Base-by-base conservation (phyloP, 1,139 yeast genomes). In the Yamadazyma spencermartinsiae region DNA sequence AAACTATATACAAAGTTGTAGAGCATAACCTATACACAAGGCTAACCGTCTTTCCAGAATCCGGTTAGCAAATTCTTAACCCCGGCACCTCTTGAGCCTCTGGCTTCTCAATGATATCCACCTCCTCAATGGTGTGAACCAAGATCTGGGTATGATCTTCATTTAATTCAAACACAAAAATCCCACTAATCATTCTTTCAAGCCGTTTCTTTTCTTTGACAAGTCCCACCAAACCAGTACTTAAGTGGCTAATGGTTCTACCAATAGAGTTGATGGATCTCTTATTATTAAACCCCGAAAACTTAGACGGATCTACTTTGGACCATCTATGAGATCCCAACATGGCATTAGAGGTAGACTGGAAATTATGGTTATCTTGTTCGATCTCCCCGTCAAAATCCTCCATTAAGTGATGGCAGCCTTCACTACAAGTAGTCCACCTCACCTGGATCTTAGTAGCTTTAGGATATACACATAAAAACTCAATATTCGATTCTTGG, bases 51-150 rank as follows among this genome's bases (percentile, higher is more conserved):
- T 9, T 26, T 13, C 29, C 29, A 14, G 29, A 26, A 26, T 13
- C 29, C 16, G 29, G 8, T 43, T 35, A 64, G 47, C 71, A 65
- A 16, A 64, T 56, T 36, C 67, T 46, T 37, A 67, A 54, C 24
- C 54, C 61, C 2, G 56, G 55, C 10, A 60, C 56, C 27, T 54
- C 58, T 40, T 63, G 62, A 17, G 64, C 50, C 35, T 66, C 70
- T 3, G 58, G 55, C 37, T 60, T 56, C 45, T 81, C 85, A 36
- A 82, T 63, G 44, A 86, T 73, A 52, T 86, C 87, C 42, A 88
- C 74, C 52, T 86, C 80, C 48, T 87, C 95, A 33, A 88, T 73
- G 1, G 89, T 82, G 55, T 87, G 92, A n/a, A 81, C 86, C 21
- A 71, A 40, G 17, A 88, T 77, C 44, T 68, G 56, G 38, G 77